Base-by-base conservation (phyloP, 2,329 filamentous ascomycete species). In the Scytalidium sp. region DNA sequence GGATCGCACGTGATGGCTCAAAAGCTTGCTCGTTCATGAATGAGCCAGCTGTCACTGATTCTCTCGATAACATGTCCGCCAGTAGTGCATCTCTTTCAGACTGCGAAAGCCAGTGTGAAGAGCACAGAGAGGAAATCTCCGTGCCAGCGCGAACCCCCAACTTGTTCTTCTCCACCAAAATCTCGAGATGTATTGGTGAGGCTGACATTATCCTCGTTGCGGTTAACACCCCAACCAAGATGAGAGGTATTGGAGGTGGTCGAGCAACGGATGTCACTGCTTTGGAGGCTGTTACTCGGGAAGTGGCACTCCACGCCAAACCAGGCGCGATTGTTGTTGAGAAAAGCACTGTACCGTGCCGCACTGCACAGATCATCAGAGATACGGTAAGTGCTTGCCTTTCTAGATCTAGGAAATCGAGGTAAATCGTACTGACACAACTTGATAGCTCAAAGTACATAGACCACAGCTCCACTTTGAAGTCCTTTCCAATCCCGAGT, bases 221-320 rank as follows among this genome's bases (percentile, higher is more conserved):
- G 13, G 88, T 93, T 58, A 90, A 91, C 66, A 92, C 88, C 0
- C 88, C 88, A 2, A 91, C 88, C 41, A 92, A 91, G 70, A 79
- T 73, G 29, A 79, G 78, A 43, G 88, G 88, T 48, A 70, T 81
- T 19, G 88, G 88, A 43, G 83, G 84, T 4, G 87, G 87, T 10
- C 79, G 76, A 56, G 87, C 88, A 0, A 86, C 86, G 15, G 86
- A 92, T 59, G 81, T 92, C 71, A 81, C 81, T 1, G 81, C 83
- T 10, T 80, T 92, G 21, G 87, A 92, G 65, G 81, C 81, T 17
- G 87, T 86, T 5, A 83, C 82, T 1, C 75, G 78, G 45, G 80
- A 81, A 49, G 84, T 92, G 27, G 88, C 87, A 9, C 73, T 80
- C 56, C 74, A 84, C 53, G 85, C 87, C 3, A 81, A 78, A 23